Base-by-base conservation (phyloP, 768 basidiomycete genomes). In the Pleurotus sapidus region DNA sequence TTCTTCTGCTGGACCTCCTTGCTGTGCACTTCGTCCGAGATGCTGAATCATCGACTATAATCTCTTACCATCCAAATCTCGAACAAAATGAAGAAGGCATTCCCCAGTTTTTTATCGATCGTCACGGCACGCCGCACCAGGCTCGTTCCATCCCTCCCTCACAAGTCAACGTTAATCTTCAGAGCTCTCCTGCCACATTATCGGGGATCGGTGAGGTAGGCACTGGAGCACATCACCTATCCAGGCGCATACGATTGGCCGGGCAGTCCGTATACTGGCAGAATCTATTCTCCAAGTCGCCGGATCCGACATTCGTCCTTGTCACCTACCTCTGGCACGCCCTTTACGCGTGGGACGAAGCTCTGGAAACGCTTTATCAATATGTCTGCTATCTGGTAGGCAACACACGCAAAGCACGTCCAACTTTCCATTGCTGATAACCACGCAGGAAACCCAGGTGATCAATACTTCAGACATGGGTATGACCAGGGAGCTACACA, bases 311-410 rank as follows among this genome's bases (percentile, higher is more conserved):
- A 0, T 83, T 85, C 56, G 60, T 84, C 0, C 68, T 86, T 24
- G 64, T 86, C 20, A 74, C 80, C 6, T 76, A 77, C 40, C 67
- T 86, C 30, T 86, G 84, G 84, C 81, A 85, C 50, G 79, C 83
- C 3, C 59, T 85, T 58, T 86, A 86, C 61, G 79, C 80, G 0
- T 86, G 83, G 83, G 84, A 86, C 58, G 77, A 86, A 63, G 75
- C 83, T 0, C 65, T 86, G 3, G 84, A 84, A 60, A 68, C 70
- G 42, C 67, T 86, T 14, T 84, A 84, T 55, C 61, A 69, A 1
- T 77, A 84, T 61, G 77, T 86, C 50, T 79, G 73, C 58, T 67
- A 62, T 43, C 70, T 84, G 47, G 84, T 83, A 57, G 61, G 77
- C 63, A 18, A 46, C 11, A 51, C 14, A 40, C 43, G 18, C 34